These are phyloP conservation scores for Euclidium syriacum DNA, from an alignment of 345 rosid genomes.

Conservation along the genomic window DNA sequence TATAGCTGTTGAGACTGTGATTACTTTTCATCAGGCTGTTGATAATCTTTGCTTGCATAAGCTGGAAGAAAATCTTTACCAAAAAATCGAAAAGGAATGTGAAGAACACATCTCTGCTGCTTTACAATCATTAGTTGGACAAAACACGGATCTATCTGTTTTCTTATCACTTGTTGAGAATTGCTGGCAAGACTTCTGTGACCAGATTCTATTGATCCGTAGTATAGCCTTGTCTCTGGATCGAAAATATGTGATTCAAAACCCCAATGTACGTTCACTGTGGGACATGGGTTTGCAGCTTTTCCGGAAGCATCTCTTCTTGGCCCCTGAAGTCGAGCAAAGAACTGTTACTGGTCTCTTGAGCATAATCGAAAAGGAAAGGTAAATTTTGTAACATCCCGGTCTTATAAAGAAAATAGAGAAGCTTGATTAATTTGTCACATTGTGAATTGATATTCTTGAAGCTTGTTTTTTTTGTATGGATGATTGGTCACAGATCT, in stretches of 20 bases:
- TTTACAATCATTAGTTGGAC: constrained; percentile 63
- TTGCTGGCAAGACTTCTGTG: constrained; percentile 89
- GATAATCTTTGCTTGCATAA: constrained; percentile 77
- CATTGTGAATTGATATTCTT: neutral
- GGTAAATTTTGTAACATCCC: constrained; percentile 40
- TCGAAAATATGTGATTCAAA: constrained; percentile 78
- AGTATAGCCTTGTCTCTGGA: constrained; percentile 83
- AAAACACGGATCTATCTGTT: constrained; percentile 75
- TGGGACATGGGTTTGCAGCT: constrained; percentile 98
- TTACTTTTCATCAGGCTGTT: constrained; percentile 52
- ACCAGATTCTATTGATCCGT: constrained; percentile 92
- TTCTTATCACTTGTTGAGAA: constrained; percentile 75
- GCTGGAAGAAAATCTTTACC: constrained; percentile 84
- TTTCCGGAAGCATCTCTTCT: constrained; percentile 66
- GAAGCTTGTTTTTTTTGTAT: neutral
- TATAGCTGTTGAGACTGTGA: constrained; percentile 1
- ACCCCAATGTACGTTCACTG: constrained; percentile 61
- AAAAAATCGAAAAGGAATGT: constrained; percentile 72
- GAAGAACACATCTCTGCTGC: constrained; percentile 65
- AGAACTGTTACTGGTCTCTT: constrained; percentile 85
- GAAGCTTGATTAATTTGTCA: neutral
- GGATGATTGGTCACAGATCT: neutral
- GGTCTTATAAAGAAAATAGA: neutral
- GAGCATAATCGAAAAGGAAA: constrained; percentile 79
- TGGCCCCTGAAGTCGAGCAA: constrained; percentile 73